These are phyloP conservation scores for Fusarium sp. DNA, from an alignment of 2,329 filamentous ascomycete species.

Conservation along the genomic window DNA sequence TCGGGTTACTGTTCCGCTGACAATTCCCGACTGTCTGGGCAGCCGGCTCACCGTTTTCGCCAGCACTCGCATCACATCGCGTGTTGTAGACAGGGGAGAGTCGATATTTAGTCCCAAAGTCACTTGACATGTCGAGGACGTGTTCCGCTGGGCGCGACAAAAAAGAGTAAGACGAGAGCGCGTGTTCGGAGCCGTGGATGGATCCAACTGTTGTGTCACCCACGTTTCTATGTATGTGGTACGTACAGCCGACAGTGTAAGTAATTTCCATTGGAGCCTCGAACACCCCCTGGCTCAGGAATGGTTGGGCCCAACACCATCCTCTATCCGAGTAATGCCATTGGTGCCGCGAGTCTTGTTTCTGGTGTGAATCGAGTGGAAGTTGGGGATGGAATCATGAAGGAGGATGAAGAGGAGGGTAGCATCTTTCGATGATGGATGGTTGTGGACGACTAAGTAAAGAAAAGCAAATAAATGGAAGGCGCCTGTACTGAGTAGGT, in stretches of 20 bases:
- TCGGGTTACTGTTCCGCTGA: conserved; percentile 25
- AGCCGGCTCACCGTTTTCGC: conserved; percentile 10
- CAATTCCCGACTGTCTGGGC: conserved; percentile 30
- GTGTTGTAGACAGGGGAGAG: conserved; percentile 3
- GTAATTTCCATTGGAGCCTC: background rate
- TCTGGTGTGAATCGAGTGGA: background rate
- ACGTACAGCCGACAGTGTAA: background rate
- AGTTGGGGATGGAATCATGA: background rate
- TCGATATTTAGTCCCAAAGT: background rate
- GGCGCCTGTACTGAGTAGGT: background rate
- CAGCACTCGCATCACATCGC: conserved; percentile 9
- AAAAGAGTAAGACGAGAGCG: conserved; percentile 1
- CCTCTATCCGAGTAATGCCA: background rate
- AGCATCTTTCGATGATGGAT: background rate
- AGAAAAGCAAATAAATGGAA: conserved; percentile 2
- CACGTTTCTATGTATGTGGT: conserved; percentile 1
- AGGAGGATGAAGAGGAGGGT: background rate
- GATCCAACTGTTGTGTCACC: conserved; percentile 10
- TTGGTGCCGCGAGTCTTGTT: background rate
- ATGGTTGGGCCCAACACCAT: conserved; percentile 1
- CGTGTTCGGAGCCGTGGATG: conserved; percentile 9
- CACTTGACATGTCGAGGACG: background rate
- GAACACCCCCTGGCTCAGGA: background rate
- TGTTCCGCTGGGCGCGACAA: background rate
- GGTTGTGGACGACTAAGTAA: background rate